These are phyloP conservation scores for Phytopythium chamaehyphon DNA, from an alignment of 352 stramenopile species.

Conservation along the genomic window DNA sequence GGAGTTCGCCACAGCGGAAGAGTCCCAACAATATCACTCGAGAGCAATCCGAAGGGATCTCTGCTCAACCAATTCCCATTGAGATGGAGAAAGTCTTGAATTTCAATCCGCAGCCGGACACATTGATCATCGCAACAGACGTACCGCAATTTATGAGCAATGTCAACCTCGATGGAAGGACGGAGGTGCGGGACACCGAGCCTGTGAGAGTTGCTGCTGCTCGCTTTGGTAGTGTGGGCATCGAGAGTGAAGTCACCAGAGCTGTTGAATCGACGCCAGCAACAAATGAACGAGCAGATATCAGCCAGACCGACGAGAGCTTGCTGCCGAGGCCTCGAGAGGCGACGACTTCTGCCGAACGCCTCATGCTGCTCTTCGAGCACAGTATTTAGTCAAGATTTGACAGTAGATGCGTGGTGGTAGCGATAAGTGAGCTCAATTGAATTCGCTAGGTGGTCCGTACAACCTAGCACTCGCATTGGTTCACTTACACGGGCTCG, in stretches of 20 bases:
- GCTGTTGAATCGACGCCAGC: too few species aligned
- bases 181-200: too few species aligned
- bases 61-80: neutral
- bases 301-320: too few species aligned
- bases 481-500: slow-evolving; percentile 19
- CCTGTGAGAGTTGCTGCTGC: too few species aligned
- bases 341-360: slow-evolving; percentile 2
- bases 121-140: slow-evolving; percentile 6
- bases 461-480: too few species aligned
- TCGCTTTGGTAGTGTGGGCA: too few species aligned
- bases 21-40: neutral
- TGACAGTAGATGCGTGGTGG: neutral
- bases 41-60: neutral
- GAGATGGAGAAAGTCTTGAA: neutral
- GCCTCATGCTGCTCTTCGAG: slow-evolving; percentile 8
- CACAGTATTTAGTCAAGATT: slow-evolving; percentile 1
- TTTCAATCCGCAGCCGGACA: neutral
- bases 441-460: too few species aligned
- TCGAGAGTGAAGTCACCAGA: too few species aligned
- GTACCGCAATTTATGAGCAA: neutral
- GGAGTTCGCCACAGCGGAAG: neutral
- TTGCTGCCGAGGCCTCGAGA: neutral
- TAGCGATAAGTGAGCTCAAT: neutral
- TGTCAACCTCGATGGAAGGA: neutral
- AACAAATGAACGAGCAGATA: too few species aligned